Conservation (phyloP, 2,329 filamentous ascomycete genomes). For the Colletotrichum eleusines region DNA sequence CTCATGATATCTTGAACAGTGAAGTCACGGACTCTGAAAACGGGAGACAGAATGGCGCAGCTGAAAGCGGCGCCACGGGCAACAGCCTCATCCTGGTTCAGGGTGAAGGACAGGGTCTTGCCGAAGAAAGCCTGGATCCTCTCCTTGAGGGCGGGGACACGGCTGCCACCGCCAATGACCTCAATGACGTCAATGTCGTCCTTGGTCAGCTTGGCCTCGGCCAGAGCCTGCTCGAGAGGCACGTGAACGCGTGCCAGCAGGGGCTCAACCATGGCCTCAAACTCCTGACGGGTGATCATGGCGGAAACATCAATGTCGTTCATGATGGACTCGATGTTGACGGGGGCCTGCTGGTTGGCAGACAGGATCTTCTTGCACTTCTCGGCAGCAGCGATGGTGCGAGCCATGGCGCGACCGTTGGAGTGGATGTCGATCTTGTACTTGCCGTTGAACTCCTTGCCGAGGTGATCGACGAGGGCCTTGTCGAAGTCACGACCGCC, state of each 20-base stretch:
- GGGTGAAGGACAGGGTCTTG: slow-evolving; percentile 92
- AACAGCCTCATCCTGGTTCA: slow-evolving; percentile 98
- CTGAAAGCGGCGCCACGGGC: slow-evolving; percentile 96
- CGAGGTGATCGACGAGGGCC: slow-evolving; percentile 93
- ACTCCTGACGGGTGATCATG: slow-evolving; percentile 92
- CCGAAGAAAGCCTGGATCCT: slow-evolving; percentile 90
- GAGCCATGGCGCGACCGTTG: slow-evolving; percentile 89
- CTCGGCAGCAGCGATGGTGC: slow-evolving; percentile 89
- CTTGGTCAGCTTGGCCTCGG: slow-evolving; percentile 89
- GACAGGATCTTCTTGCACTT: slow-evolving; percentile 99
- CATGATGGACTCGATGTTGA: slow-evolving; percentile 99
- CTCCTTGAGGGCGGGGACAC: slow-evolving; percentile 93
- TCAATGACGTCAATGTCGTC: slow-evolving; percentile 96
- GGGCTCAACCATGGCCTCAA: slow-evolving; percentile 90
- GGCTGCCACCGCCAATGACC: slow-evolving; percentile 93
- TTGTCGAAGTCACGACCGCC: slow-evolving; percentile 98
- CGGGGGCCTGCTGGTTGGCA: slow-evolving; percentile 89
- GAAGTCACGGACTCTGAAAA: slow-evolving; percentile 99
- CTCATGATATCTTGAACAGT: slow-evolving; percentile 96
- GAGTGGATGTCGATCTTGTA: slow-evolving; percentile 96
- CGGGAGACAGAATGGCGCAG: slow-evolving; percentile 96
- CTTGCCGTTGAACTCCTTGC: slow-evolving; percentile 95
- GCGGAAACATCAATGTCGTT: slow-evolving; percentile 93
- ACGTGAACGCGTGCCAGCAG: slow-evolving; percentile 78
- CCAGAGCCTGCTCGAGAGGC: slow-evolving; percentile 90